phyloP scores from a whole-genome alignment of 2,329 filamentous ascomycete species.

The Aspergillus tanneri region DNA sequence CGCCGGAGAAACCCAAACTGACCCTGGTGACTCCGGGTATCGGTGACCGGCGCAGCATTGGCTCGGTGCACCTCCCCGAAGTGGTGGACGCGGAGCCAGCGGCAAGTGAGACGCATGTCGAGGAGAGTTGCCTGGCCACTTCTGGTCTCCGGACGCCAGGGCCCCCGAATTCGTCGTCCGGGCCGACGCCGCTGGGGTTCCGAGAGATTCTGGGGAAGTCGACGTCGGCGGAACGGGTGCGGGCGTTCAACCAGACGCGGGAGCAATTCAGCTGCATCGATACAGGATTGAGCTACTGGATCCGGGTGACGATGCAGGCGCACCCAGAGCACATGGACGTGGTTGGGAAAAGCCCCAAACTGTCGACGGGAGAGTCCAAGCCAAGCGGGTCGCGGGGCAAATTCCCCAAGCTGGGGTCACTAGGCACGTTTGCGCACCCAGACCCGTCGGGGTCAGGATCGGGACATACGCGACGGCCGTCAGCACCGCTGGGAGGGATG shows the following conservation, averaged over 20 bases:
- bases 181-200: slow-evolving; percentile 58
- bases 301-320: slow-evolving; percentile 49
- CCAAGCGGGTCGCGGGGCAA: slow-evolving; percentile 36
- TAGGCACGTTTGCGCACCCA: slow-evolving; percentile 32
- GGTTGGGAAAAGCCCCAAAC: slow-evolving; percentile 36
- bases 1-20: slow-evolving; percentile 30
- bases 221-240: slow-evolving; percentile 66
- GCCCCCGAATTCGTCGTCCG: slow-evolving; percentile 19
- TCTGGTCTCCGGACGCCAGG: slow-evolving; percentile 12
- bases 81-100: slow-evolving; percentile 12
- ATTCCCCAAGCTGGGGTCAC: slow-evolving; percentile 42
- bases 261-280: slow-evolving; percentile 69
- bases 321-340: slow-evolving; percentile 56
- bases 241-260: slow-evolving; percentile 70
- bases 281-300: slow-evolving; percentile 68
- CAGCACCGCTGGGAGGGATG: slow-evolving; percentile 38
- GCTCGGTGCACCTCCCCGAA: slow-evolving; percentile 16
- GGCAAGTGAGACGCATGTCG: slow-evolving; percentile 7
- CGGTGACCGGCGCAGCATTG: slow-evolving; percentile 17
- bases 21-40: slow-evolving; percentile 31
- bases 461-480: slow-evolving; percentile 37
- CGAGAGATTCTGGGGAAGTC: slow-evolving; percentile 73
- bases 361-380: slow-evolving; percentile 31
- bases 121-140: slow-evolving; percentile 8
- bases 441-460: slow-evolving; percentile 35